Conservation (phyloP, 176 grass and related monocot species). For the Ensete ventricosum region DNA sequence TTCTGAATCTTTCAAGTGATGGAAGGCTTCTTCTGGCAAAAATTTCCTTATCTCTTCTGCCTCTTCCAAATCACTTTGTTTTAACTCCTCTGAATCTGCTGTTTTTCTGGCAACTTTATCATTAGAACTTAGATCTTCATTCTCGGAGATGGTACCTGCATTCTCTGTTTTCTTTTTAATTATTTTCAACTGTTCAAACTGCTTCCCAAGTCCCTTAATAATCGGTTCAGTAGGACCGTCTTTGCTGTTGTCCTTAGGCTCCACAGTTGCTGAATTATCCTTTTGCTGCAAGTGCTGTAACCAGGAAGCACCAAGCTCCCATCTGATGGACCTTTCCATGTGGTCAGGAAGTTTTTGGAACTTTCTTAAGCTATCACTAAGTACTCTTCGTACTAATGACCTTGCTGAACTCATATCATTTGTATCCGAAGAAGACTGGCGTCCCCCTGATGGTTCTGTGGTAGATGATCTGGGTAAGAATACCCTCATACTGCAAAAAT, state of each 20-base stretch:
- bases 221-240: conserved; percentile 39
- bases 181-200: conserved; percentile 79
- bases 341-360: conserved; percentile 32
- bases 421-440: conserved; percentile 29
- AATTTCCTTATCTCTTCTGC: conserved; percentile 50
- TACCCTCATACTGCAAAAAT: conserved; percentile 67
- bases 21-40: conserved; percentile 53
- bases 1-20: conserved; percentile 51
- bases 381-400: conserved; percentile 50
- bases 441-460: conserved; percentile 26
- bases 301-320: conserved; percentile 91
- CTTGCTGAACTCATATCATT: conserved; percentile 30
- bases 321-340: conserved; percentile 55
- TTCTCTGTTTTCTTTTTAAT: conserved; percentile 63
- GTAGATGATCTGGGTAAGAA: conserved; percentile 33
- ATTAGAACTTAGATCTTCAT: conserved; percentile 47
- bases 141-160: conserved; percentile 31
- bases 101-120: conserved; percentile 19
- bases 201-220: conserved; percentile 86
- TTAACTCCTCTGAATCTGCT: conserved; percentile 25
- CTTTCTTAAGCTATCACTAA: conserved; percentile 61
- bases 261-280: conserved; percentile 34
- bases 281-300: conserved; percentile 85
- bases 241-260: conserved; percentile 24
- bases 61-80: conserved; percentile 19